Percentiles rank a stretch among this genome's conserved stretches.
phyloP scores from a whole-genome alignment of 2,329 filamentous ascomycete genomes.

The Cercospora citrullina region DNA sequence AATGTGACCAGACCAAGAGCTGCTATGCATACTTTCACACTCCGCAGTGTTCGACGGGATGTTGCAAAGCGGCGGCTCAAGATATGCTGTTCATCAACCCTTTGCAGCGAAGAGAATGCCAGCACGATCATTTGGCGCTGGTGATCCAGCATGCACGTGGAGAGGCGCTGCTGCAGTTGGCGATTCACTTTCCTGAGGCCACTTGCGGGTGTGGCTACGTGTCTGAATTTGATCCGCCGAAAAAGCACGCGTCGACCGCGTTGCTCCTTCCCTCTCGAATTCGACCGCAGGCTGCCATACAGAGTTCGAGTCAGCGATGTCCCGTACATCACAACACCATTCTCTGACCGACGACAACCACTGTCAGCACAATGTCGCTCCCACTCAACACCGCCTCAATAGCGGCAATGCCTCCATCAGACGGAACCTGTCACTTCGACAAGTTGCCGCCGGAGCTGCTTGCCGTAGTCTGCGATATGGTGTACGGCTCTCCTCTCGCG shows the following conservation, averaged over 20 bases:
- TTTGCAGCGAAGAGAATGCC: neutral
- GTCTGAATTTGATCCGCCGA: neutral
- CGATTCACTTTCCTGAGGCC: neutral
- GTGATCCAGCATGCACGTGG: neutral
- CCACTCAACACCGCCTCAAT: too few species aligned
- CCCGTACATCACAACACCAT: neutral
- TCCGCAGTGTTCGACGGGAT: neutral
- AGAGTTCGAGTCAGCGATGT: neutral
- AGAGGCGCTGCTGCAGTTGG: neutral
- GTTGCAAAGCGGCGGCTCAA: neutral
- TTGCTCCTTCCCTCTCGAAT: neutral
- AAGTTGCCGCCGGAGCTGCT: neutral
- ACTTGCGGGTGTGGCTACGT: neutral
- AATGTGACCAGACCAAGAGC: neutral
- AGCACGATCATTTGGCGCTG: neutral
- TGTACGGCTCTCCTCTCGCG: neutral
- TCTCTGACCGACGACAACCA: neutral
- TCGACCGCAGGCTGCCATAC: neutral
- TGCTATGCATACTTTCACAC: neutral
- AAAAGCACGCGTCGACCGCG: neutral
- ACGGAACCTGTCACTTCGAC: neutral
- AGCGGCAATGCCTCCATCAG: accelerated
- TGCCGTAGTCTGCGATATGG: accelerated
- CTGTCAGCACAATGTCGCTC: neutral
- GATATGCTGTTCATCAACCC: neutral